Evolutionary conservation across 495 filamentous ascomycete genomes (phyloP), one percentile per base, ranked within the genome.

Genomic region (Cetradonia linearis): DNA sequence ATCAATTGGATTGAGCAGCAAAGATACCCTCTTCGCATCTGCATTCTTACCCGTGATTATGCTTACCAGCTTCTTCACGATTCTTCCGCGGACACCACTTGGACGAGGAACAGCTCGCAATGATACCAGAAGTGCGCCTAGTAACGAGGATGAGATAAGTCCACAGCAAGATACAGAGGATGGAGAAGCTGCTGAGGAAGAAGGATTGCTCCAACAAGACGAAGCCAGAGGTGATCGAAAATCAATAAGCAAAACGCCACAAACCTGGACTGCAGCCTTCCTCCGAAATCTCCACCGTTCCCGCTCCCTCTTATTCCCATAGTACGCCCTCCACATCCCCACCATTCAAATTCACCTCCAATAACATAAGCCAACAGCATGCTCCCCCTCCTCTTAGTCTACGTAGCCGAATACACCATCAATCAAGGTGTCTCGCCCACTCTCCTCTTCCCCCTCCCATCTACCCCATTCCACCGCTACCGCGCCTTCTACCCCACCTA

Each of bases 391-490:
- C 74, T 96, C 44, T 74, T 98, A 28, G 93, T 98, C 58, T 98
- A 95, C 69, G 80, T 95, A 42, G 88, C 90, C 56, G 93, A 98
- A 76, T 97, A 96, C 70, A 91, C 88, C 61, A 95, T 96, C 72
- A 96, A 96, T 73, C 89, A 93, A 73, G 90, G 89, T 42, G 87
- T 98, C 40, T 77, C 87, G 0, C 93, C 92, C 1, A 95, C 88
- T 0, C 77, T 96, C 13, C 82, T 98, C 37, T 98, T 95, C 70
- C 89, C 91, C 0, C 72, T 96, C 11, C 66, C 77, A 1, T 72
- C 77, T 6, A 85, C 84, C 1, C 92, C 92, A 1, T 96, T 98
- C 68, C 70, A 73, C 48, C 78, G 87, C 65, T 93, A 85, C 72
- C 84, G 92, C 23, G 83, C 85, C 36, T 66, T 68, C 44, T 68